A percentile compares a stretch with the other conserved stretches of the same genome.
Evolutionary conservation across 1,139 yeast genomes (phyloP).

Genomic region (Eremothecium cymbalariae): DNA sequence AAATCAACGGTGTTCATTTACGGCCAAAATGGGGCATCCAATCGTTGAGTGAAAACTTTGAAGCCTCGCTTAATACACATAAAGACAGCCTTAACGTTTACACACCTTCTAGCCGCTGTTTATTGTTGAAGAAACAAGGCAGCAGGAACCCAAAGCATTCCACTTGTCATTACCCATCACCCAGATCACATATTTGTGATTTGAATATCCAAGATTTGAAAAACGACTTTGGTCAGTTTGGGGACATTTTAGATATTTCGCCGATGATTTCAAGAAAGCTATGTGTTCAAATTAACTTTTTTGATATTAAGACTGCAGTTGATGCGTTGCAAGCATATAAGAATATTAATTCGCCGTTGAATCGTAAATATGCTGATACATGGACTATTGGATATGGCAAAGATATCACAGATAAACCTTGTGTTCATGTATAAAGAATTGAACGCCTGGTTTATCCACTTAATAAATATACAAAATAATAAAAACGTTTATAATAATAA

Average conservation of each 20-base stretch:
- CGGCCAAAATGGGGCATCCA: slow-evolving; percentile 34
- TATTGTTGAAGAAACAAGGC: slow-evolving; percentile 34
- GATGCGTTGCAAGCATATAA: slow-evolving; percentile 47
- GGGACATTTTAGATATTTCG: slow-evolving; percentile 52
- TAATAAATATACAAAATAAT: slow-evolving; percentile 4
- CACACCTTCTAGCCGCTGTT: slow-evolving; percentile 33
- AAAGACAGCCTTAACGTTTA: slow-evolving; percentile 26
- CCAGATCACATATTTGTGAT: slow-evolving; percentile 31
- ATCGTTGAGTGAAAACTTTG: slow-evolving; percentile 8
- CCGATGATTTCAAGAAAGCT: slow-evolving; percentile 63
- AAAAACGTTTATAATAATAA: slow-evolving; percentile 3
- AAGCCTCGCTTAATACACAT: slow-evolving; percentile 5
- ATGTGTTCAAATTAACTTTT: slow-evolving; percentile 55
- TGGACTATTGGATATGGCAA: slow-evolving; percentile 65
- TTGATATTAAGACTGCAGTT: slow-evolving; percentile 56
- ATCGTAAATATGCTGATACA: slow-evolving; percentile 39
- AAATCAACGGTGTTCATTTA: slow-evolving; percentile 50
- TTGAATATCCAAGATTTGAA: slow-evolving; percentile 38
- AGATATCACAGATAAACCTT: slow-evolving; percentile 57
- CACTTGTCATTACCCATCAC: slow-evolving; percentile 29
- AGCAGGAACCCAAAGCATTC: slow-evolving; percentile 16
- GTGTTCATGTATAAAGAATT: slow-evolving; percentile 25
- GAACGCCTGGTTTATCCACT: neutral
- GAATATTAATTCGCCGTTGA: slow-evolving; percentile 31
- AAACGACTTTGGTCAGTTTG: slow-evolving; percentile 48